Conservation (phyloP, 768 basidiomycete genomes). For the Calocybe indica region DNA sequence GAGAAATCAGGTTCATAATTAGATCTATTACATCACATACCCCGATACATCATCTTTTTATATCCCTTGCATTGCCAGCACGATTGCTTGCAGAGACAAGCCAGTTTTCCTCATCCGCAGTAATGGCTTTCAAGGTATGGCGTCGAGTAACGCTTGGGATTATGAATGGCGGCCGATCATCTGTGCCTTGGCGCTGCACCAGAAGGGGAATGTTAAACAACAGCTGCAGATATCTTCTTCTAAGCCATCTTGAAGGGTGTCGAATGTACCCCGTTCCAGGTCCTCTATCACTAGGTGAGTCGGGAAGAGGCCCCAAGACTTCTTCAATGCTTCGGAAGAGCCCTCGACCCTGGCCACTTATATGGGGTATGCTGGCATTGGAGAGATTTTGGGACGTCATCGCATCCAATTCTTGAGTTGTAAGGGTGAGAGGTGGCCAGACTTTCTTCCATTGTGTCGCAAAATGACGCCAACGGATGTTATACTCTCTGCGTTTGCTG, state of each 20-base stretch:
- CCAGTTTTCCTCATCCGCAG: no score
- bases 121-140: no score
- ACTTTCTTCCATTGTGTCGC: constrained; percentile 46
- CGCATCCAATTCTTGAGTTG: constrained; percentile 3
- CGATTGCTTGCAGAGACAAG: no score
- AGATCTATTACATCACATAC: constrained; percentile 5
- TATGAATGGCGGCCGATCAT: not conserved
- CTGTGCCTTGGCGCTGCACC: constrained; percentile 19
- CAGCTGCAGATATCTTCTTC: constrained; percentile 54
- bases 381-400: constrained; percentile 7
- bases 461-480: constrained; percentile 67
- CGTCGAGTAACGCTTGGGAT: no score
- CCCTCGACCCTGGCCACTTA: constrained; percentile 36
- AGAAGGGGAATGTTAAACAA: constrained; percentile 56
- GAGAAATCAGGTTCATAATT: constrained; percentile 28
- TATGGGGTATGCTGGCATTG: constrained; percentile 21
- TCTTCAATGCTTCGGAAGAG: constrained; percentile 40
- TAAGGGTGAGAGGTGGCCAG: constrained; percentile 42
- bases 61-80: not conserved
- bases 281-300: constrained; percentile 1
- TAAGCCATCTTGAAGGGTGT: constrained; percentile 42
- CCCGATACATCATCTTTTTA: constrained; percentile 8
- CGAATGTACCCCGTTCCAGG: no score
- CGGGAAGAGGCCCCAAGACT: constrained; percentile 30
- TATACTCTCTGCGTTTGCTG: constrained; percentile 70